Percentiles rank a stretch among this genome's conserved stretches.
phyloP scores from a whole-genome alignment of 2,329 filamentous ascomycete genomes.

The Fusarium musae region DNA sequence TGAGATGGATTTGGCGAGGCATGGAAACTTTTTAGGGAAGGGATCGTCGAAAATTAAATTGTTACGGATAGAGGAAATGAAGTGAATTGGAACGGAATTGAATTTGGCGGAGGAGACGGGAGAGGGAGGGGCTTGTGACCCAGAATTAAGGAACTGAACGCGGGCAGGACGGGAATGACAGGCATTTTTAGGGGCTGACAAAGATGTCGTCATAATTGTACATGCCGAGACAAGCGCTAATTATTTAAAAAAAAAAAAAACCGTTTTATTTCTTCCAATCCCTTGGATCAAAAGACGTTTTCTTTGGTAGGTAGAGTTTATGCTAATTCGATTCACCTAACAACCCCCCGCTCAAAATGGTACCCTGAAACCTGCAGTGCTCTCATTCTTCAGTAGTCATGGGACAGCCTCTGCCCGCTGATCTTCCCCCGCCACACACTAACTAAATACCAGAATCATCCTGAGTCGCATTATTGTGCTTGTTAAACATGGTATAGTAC shows the following conservation, averaged over 20 bases:
- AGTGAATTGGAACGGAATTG: neutral
- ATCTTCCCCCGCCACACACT: neutral
- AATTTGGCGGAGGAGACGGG: neutral
- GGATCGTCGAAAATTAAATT: neutral
- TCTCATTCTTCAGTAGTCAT: neutral
- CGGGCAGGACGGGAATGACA: neutral
- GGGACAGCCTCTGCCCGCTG: neutral
- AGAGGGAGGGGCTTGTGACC: neutral
- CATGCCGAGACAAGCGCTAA: neutral
- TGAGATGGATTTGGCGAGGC: neutral
- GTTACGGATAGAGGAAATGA: neutral
- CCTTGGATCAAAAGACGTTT: neutral
- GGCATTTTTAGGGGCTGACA: neutral
- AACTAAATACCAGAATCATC: constrained; percentile 11
- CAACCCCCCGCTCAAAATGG: neutral
- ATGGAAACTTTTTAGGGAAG: neutral
- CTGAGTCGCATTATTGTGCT: constrained; percentile 13
- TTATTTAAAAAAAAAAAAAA: neutral
- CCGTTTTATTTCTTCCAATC: neutral
- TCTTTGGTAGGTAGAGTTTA: neutral
- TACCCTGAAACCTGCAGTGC: neutral
- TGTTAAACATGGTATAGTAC: constrained; percentile 25
- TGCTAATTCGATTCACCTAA: neutral
- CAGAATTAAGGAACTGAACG: neutral
- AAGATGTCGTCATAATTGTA: neutral